Percentiles rank a stretch among this genome's conserved stretches.
Conservation (phyloP, 306 rosid species). For the Glycine tomentella region DNA sequence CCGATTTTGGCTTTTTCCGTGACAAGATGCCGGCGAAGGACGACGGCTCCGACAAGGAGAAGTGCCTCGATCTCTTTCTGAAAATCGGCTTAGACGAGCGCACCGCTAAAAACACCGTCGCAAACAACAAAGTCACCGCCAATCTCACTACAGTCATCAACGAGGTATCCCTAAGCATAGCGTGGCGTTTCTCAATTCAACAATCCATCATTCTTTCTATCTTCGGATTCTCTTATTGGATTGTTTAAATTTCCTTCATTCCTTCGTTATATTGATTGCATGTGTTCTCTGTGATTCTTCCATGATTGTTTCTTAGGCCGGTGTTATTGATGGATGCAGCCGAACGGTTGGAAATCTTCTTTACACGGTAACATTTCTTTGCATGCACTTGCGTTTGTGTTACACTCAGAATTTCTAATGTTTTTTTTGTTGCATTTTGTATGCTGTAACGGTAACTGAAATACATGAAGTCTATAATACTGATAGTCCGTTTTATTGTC, state of each 20-base stretch:
- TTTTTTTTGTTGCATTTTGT: neutral
- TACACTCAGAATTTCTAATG: neutral
- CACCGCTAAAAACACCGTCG: constrained; percentile 87
- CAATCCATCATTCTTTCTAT: neutral
- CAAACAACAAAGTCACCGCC: constrained; percentile 84
- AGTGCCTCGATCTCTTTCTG: constrained; percentile 70
- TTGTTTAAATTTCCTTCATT: neutral
- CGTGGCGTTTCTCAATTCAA: neutral
- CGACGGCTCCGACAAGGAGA: constrained; percentile 71
- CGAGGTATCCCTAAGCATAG: constrained; percentile 58
- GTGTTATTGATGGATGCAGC: constrained; percentile 73
- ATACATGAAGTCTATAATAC: neutral
- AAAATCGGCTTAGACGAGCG: constrained; percentile 84
- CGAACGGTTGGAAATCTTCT: constrained; percentile 84
- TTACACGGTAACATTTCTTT: constrained; percentile 62
- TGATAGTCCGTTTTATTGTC: neutral
- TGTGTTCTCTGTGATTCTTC: neutral
- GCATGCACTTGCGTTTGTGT: neutral
- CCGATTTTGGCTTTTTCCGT: neutral
- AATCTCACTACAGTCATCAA: constrained; percentile 82
- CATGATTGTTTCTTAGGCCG: constrained; percentile 61
- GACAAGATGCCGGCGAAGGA: constrained; percentile 66
- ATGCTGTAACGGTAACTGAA: neutral
- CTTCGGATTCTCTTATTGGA: neutral
- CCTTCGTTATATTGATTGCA: neutral